Evolutionary conservation across 169 alveolate genomes (phyloP).

Genomic region (Amoebophrya sp.): DNA sequence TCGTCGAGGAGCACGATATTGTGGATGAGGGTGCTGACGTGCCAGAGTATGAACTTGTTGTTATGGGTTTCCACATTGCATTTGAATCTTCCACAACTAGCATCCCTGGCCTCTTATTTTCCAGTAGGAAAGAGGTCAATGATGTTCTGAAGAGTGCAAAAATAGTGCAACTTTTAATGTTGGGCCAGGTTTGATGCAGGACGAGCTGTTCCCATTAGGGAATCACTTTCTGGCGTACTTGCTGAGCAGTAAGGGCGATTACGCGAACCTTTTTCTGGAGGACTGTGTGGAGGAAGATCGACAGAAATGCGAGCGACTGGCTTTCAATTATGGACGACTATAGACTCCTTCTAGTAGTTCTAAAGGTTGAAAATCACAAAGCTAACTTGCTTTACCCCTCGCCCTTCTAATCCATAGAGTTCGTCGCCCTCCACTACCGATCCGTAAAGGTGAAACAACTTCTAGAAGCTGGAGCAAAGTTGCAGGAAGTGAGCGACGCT

Average conservation of each 20-base stretch:
- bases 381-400: not conserved
- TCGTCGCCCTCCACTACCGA: not conserved
- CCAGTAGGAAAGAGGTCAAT: too few relatives aligned
- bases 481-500: conserved; percentile 14
- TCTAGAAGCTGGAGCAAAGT: not conserved
- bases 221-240: not conserved
- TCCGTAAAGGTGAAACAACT: not conserved
- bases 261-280: not conserved
- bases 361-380: not conserved
- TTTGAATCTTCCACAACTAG: too few relatives aligned
- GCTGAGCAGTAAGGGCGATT: not conserved
- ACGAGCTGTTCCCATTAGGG: not conserved
- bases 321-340: not conserved
- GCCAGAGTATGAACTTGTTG: not conserved
- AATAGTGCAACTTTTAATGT: too few relatives aligned
- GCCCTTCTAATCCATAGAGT: not conserved
- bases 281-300: not conserved
- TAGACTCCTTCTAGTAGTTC: not conserved
- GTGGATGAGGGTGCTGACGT: not conserved
- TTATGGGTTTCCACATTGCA: too few relatives aligned
- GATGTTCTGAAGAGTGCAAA: too few relatives aligned
- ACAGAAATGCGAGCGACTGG: not conserved
- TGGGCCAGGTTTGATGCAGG: not conserved
- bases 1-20: not conserved
- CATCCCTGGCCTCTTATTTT: too few relatives aligned